These are phyloP conservation scores for Gentiana straminea DNA, from an alignment of 257 asterid genomes.

Conservation along the genomic window DNA sequence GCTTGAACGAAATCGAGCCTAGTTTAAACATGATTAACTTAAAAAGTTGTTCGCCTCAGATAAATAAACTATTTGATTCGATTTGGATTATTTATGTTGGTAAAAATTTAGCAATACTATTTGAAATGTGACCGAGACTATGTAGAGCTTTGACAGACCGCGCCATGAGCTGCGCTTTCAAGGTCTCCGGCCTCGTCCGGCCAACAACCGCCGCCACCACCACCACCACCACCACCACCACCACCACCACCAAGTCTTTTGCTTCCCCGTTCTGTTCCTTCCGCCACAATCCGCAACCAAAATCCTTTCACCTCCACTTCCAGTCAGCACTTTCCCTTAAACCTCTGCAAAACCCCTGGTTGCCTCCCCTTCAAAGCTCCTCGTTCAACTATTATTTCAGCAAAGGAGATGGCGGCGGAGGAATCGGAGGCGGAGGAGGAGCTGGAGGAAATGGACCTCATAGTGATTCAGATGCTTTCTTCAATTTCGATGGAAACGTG, in stretches of 20 bases:
- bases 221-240: slow-evolving; percentile 9
- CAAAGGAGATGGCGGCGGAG: slow-evolving; percentile 14
- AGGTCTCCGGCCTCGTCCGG: slow-evolving; percentile 13
- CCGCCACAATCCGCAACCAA: slow-evolving; percentile 14
- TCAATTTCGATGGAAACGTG: slow-evolving; percentile 24
- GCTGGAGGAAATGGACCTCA: slow-evolving; percentile 21
- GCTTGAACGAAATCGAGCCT: no score
- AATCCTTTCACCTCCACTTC: slow-evolving; percentile 15
- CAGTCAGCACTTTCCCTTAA: slow-evolving; percentile 11
- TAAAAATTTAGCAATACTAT: no score
- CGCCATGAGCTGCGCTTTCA: slow-evolving; percentile 45
- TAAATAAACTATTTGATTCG: no score
- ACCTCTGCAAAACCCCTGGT: slow-evolving; percentile 17
- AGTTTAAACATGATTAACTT: no score
- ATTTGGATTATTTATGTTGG: no score
- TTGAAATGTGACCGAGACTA: background rate
- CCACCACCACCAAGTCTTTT: slow-evolving; percentile 8
- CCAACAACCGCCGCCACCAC: background rate
- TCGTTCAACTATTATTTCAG: background rate
- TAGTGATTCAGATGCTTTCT: slow-evolving; percentile 27
- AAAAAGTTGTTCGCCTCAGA: no score
- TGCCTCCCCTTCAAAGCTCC: slow-evolving; percentile 3
- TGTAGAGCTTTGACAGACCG: background rate
- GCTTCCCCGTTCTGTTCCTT: background rate
- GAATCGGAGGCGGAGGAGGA: slow-evolving; percentile 24